Evolutionary conservation across 2,329 filamentous ascomycete genomes (phyloP).

Genomic region (Xylaria multiplex): DNA sequence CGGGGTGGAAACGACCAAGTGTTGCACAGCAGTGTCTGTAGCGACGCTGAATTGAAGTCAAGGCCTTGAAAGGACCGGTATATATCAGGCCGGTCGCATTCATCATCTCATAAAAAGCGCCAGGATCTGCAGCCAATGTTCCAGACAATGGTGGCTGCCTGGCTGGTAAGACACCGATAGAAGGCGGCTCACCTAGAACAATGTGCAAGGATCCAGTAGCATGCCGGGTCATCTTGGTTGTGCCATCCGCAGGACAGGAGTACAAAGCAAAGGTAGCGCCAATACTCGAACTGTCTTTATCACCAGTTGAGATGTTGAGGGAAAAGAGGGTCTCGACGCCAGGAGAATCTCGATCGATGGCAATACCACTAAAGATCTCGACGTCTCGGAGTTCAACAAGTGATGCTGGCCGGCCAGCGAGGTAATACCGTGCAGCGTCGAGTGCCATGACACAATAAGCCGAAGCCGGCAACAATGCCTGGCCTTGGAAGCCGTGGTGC

Average conservation of each 20-base stretch:
- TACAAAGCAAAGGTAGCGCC: slow-evolving; percentile 50
- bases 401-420: slow-evolving; percentile 40
- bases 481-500: slow-evolving; percentile 56
- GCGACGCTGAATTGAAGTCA: slow-evolving; percentile 51
- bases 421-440: slow-evolving; percentile 53
- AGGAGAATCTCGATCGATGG: slow-evolving; percentile 44
- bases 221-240: slow-evolving; percentile 51
- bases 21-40: slow-evolving; percentile 50
- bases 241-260: slow-evolving; percentile 49
- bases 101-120: slow-evolving; percentile 57
- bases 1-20: slow-evolving; percentile 47
- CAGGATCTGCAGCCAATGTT: slow-evolving; percentile 46
- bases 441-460: slow-evolving; percentile 60
- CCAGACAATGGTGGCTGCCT: slow-evolving; percentile 45
- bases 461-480: slow-evolving; percentile 58
- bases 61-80: slow-evolving; percentile 52
- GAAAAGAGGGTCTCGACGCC: slow-evolving; percentile 54
- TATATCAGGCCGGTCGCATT: slow-evolving; percentile 52
- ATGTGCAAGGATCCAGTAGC: slow-evolving; percentile 50
- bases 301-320: slow-evolving; percentile 36
- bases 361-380: slow-evolving; percentile 46
- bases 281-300: slow-evolving; percentile 37
- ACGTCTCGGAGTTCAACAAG: slow-evolving; percentile 45
- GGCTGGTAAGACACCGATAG: slow-evolving; percentile 44
- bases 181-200: slow-evolving; percentile 46